A percentile compares a stretch with the other conserved stretches of the same genome.
These are phyloP conservation scores for Barbarea vulgaris DNA, from an alignment of 345 rosid genomes.

Conservation along the genomic window DNA sequence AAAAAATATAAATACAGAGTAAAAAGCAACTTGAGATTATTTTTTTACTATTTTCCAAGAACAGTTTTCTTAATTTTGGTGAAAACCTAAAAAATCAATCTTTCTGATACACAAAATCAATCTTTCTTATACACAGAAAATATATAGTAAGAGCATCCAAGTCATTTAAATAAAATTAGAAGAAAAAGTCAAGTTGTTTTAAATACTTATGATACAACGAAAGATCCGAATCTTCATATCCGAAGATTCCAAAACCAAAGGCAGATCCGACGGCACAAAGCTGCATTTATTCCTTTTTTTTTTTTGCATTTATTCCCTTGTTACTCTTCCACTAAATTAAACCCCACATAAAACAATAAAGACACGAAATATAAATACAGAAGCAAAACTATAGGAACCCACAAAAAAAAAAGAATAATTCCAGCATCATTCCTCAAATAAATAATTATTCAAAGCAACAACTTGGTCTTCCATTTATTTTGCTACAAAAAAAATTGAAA, in stretches of 20 bases:
- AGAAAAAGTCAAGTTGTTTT: conserved; percentile 17
- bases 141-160: neutral
- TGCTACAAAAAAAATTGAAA: conserved; percentile 1
- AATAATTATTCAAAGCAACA: neutral
- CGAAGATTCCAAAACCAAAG: conserved; percentile 71
- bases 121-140: too few relatives aligned
- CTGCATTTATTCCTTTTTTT: conserved; percentile 16
- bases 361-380: conserved; percentile 28
- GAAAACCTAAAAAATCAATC: too few relatives aligned
- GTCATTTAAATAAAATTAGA: neutral
- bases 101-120: too few relatives aligned
- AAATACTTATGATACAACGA: conserved; percentile 5
- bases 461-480: conserved; percentile 30
- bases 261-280: conserved; percentile 53
- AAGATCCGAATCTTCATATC: conserved; percentile 78
- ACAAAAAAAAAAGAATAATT: conserved; percentile 30
- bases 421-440: conserved; percentile 43
- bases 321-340: conserved; percentile 39
- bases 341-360: conserved; percentile 22
- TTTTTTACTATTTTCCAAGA: too few relatives aligned
- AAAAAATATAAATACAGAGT: too few relatives aligned
- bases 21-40: too few relatives aligned
- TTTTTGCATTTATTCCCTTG: conserved; percentile 14
- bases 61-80: too few relatives aligned
- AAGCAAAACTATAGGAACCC: conserved; percentile 33